Evolutionary conservation across 257 asterid species (phyloP).

Genomic region (Salvia rosmarinus): DNA sequence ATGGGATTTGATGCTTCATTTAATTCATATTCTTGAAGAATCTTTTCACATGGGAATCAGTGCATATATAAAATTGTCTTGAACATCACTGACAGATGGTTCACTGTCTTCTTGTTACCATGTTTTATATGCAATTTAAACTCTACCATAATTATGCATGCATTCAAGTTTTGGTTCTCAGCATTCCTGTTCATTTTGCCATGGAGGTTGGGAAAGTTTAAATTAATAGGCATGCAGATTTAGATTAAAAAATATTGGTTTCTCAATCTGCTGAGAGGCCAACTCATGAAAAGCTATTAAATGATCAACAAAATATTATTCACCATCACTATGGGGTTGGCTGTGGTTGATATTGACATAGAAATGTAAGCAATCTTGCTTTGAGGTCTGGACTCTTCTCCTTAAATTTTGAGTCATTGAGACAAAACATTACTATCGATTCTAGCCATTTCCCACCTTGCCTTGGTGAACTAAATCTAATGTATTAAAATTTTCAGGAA

Average conservation of each 20-base stretch:
- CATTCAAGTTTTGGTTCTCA: slow-evolving; percentile 11
- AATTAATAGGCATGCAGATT: slow-evolving; percentile 8
- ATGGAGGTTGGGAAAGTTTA: slow-evolving; percentile 24
- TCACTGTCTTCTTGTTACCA: slow-evolving; percentile 7
- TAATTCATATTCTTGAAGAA: slow-evolving; percentile 26
- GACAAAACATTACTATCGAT: slow-evolving; percentile 7
- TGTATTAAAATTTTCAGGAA: slow-evolving; percentile 59
- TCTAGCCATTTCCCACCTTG: slow-evolving; percentile 21
- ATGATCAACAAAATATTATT: neutral
- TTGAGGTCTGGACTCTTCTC: slow-evolving; percentile 16
- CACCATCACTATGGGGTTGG: neutral
- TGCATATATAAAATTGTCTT: too few relatives aligned
- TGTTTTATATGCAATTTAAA: neutral
- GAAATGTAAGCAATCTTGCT: slow-evolving; percentile 25
- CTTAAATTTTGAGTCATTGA: slow-evolving; percentile 11
- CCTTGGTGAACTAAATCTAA: slow-evolving; percentile 24
- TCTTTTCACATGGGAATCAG: slow-evolving; percentile 20
- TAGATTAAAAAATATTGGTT: neutral
- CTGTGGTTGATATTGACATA: slow-evolving; percentile 25
- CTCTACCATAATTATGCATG: neutral
- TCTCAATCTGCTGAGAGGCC: slow-evolving; percentile 5
- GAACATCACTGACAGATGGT: slow-evolving; percentile 20
- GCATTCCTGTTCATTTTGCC: slow-evolving; percentile 11
- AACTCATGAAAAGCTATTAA: slow-evolving; percentile 5
- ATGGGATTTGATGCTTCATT: slow-evolving; percentile 22